phyloP scores from a whole-genome alignment of 1,284 basidiomycete genomes.

The Microbotryomycetes sp. region DNA sequence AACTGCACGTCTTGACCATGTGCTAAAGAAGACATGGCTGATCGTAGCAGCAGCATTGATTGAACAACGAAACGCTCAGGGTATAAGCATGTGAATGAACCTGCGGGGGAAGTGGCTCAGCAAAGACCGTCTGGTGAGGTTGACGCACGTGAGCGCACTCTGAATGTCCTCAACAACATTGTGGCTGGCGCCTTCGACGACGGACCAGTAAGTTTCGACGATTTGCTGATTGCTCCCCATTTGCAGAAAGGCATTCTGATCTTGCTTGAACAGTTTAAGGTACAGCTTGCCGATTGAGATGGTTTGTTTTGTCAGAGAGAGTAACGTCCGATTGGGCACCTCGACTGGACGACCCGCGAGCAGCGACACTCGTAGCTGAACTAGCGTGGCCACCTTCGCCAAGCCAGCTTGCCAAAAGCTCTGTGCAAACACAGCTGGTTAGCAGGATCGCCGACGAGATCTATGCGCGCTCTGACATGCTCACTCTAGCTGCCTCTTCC shows the following conservation, averaged over 20 bases:
- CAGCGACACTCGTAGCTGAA: constrained; percentile 16
- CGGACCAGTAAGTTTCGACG: constrained; percentile 13
- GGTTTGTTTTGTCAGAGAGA: constrained; percentile 27
- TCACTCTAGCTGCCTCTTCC: constrained; percentile 6
- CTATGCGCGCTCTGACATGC: not conserved
- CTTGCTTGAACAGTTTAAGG: constrained; percentile 17
- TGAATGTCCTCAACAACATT: constrained; percentile 3
- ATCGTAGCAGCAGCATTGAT: constrained; percentile 28
- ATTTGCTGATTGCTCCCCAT: constrained; percentile 20
- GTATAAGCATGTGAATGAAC: constrained; percentile 16
- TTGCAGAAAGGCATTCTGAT: constrained; percentile 10
- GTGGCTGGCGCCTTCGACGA: constrained; percentile 16
- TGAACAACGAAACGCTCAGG: constrained; percentile 31
- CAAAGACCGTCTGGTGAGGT: not conserved
- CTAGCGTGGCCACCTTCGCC: constrained; percentile 11
- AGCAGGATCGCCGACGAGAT: not conserved
- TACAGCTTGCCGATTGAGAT: constrained; percentile 29
- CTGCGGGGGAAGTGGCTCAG: not conserved
- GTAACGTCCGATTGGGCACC: not conserved
- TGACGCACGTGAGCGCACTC: not conserved
- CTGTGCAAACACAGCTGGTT: not conserved
- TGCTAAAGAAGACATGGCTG: constrained; percentile 30
- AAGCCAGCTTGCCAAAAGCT: constrained; percentile 24
- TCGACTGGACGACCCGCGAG: not conserved
- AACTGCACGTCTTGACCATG: constrained; percentile 12